Evolutionary conservation across 1,284 basidiomycete genomes (phyloP), one percentile per base, ranked within the genome.

Genomic region (Tilletia walkeri): DNA sequence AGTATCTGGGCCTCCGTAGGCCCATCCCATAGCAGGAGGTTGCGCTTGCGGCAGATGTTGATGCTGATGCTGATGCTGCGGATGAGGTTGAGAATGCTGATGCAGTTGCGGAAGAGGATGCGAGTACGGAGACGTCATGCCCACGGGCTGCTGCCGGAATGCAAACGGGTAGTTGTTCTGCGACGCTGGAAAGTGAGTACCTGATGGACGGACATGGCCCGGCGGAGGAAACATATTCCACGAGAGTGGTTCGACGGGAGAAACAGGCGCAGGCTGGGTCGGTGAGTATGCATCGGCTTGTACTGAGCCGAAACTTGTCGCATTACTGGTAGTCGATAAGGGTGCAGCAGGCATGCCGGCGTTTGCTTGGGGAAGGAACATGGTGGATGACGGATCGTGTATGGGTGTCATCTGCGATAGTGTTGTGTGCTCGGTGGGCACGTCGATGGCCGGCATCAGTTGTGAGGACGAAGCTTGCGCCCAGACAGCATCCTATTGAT

Each of bases 381-480:
- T n/a, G 7, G 34, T n/a, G 4, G 36, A 38, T 14, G 59, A 63
- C 41, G 41, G 41, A 38, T 63, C 59, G 59, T 38, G 59, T 36
- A 63, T 41, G 59, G 12, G 34, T 12, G 59, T 18, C 59, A 38
- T 39, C 38, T 63, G 59, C 34, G 30, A 38, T 3, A 63, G 34
- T 10, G 36, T 16, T 3, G 18, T 34, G 30, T 63, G 36, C 34
- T 24, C 59, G 18, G 36, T 16, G 9, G 59, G 34, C 59, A 63
- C 20, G 38, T 34, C 30, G 59, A 63, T 63, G 59, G 59, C 59
- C 59, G 59, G 59, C 59, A 63, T 63, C 59, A 41, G 14, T 38
- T 63, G 59, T 16, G 59, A 12, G 36, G 34, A 12, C 34, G 59
- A 63, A 6, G 18, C 34, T 63, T 39, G 34, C 30, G 59, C 39